Conservation (phyloP, 768 basidiomycete genomes). For the Porphyrellus cyaneotinctus region DNA sequence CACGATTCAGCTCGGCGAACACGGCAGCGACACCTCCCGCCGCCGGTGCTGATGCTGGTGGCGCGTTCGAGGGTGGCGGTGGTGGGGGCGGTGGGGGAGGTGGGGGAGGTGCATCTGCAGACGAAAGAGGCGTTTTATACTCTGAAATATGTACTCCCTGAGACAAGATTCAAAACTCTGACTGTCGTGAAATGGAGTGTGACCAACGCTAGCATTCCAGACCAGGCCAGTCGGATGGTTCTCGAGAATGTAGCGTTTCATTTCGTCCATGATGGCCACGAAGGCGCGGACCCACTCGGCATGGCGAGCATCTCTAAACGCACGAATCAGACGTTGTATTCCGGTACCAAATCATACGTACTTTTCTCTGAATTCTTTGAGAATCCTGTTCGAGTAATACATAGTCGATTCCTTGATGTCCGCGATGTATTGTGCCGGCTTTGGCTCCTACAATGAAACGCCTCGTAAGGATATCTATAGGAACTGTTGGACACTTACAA, state of each 20-base stretch:
- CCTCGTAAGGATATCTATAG: background rate
- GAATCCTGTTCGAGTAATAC: constrained; percentile 87
- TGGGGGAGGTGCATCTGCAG: constrained; percentile 27
- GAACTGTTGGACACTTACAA: constrained; percentile 46
- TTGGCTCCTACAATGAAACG: constrained; percentile 47
- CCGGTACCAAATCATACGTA: constrained; percentile 34
- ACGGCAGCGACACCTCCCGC: constrained; percentile 68
- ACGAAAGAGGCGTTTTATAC: constrained; percentile 41
- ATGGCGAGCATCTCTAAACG: constrained; percentile 75
- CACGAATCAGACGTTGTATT: constrained; percentile 2
- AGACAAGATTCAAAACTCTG: background rate
- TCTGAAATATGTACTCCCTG: constrained; percentile 58
- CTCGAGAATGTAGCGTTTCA: constrained; percentile 79
- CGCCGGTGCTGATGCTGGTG: constrained; percentile 41
- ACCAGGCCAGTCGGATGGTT: constrained; percentile 80
- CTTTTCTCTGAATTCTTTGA: constrained; percentile 94
- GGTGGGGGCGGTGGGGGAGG: constrained; percentile 55
- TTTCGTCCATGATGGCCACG: constrained; percentile 65
- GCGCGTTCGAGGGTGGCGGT: constrained; percentile 42
- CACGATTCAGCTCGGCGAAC: constrained; percentile 87
- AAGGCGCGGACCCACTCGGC: constrained; percentile 84
- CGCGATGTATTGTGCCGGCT: constrained; percentile 74
- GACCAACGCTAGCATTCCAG: constrained; percentile 81
- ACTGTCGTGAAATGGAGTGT: background rate
- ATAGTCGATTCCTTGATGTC: constrained; percentile 83